Evolutionary conservation across 2,329 filamentous ascomycete genomes (phyloP).

Genomic region (Diaporthe nobilis): DNA sequence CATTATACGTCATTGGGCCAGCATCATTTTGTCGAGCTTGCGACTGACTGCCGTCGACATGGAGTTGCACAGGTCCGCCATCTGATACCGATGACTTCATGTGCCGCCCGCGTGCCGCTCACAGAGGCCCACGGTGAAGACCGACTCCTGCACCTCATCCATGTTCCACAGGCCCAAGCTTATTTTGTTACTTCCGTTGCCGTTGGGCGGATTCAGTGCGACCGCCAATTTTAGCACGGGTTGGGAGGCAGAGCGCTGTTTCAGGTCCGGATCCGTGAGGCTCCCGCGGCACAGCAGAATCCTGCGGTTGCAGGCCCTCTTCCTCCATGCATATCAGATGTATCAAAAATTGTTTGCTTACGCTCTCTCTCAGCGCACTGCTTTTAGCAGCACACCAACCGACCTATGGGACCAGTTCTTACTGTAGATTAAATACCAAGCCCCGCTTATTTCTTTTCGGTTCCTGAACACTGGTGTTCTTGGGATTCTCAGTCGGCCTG

Average conservation of each 20-base stretch:
- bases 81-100: conserved; percentile 17
- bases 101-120: neutral
- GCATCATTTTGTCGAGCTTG: neutral
- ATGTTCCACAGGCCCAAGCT: conserved; percentile 1
- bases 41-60: neutral
- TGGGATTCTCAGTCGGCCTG: neutral
- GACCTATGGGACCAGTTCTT: neutral
- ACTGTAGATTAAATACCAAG: neutral
- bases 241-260: neutral
- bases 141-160: neutral
- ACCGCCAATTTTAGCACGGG: conserved; percentile 7
- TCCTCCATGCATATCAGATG: conserved; percentile 24
- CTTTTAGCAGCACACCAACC: conserved; percentile 18
- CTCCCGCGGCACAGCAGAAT: conserved; percentile 21
- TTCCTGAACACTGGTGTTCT: neutral
- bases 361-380: neutral
- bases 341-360: conserved; percentile 5
- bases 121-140: neutral
- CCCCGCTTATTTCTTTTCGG: conserved; percentile 12
- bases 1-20: neutral
- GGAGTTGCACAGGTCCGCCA: neutral
- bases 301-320: conserved; percentile 17
- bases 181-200: neutral
- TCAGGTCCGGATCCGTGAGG: conserved; percentile 26
- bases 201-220: conserved; percentile 25